Conservation (phyloP, 257 asterid genomes). For the Scutellaria baicalensis region DNA sequence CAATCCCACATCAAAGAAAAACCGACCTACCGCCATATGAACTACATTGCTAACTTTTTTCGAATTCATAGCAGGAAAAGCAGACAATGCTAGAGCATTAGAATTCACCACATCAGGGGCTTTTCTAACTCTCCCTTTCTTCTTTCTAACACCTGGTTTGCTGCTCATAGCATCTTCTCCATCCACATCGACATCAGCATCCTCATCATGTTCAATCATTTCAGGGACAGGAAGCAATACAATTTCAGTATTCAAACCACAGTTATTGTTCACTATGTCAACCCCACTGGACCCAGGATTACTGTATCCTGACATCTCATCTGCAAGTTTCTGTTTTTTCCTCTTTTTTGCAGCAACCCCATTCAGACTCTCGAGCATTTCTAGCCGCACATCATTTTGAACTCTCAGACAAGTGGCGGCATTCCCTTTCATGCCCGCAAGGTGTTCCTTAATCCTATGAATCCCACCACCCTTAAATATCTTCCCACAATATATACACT, state of each 20-base stretch:
- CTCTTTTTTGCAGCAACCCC: constrained; percentile 71
- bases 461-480: constrained; percentile 95
- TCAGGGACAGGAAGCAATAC: constrained; percentile 64
- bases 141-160: constrained; percentile 48
- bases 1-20: constrained; percentile 69
- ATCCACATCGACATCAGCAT: constrained; percentile 25
- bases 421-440: constrained; percentile 95
- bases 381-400: constrained; percentile 64
- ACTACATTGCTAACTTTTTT: constrained; percentile 50
- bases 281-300: constrained; percentile 32
- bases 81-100: constrained; percentile 25
- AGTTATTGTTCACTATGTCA: constrained; percentile 28
- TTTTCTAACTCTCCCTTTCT: constrained; percentile 72
- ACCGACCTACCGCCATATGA: constrained; percentile 79
- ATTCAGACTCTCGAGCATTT: constrained; percentile 83
- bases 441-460: constrained; percentile 93
- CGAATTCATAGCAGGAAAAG: constrained; percentile 22
- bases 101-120: constrained; percentile 31
- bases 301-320: constrained; percentile 37
- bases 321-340: constrained; percentile 66
- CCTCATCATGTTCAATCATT: constrained; percentile 44
- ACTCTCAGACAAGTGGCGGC: constrained; percentile 93
- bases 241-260: constrained; percentile 47
- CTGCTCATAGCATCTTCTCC: constrained; percentile 42
- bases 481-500: constrained; percentile 86